phyloP scores from a whole-genome alignment of 2,329 filamentous ascomycete species.

The Ambrosiella cleistominuta region DNA sequence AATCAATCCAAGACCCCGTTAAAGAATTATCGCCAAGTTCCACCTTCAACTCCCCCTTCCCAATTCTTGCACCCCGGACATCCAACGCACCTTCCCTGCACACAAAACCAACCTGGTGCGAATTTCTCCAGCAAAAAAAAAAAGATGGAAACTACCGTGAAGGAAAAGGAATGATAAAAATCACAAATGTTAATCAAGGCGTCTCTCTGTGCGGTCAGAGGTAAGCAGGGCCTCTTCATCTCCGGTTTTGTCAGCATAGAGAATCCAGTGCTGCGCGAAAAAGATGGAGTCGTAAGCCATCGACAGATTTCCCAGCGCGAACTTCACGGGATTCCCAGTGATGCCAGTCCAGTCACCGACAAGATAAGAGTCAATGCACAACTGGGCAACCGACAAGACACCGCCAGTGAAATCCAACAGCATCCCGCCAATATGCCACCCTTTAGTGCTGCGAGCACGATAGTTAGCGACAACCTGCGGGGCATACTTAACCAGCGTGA shows the following conservation, averaged over 20 bases:
- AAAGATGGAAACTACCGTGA: neutral
- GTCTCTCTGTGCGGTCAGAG: conserved; percentile 17
- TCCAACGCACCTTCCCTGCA: no score
- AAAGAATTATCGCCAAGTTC: no score
- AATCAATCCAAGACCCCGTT: no score
- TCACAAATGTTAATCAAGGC: conserved; percentile 11
- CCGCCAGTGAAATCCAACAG: conserved; percentile 71
- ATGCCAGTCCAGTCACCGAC: conserved; percentile 80
- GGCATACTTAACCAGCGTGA: conserved; percentile 84
- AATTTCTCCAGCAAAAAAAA: neutral
- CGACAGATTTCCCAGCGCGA: conserved; percentile 68
- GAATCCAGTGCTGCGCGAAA: conserved; percentile 69
- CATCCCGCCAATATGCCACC: conserved; percentile 77
- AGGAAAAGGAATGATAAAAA: neutral
- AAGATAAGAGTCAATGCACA: conserved; percentile 68
- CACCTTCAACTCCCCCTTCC: no score
- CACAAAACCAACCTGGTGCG: no score
- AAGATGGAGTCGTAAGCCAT: conserved; percentile 78
- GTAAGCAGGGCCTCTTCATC: conserved; percentile 18
- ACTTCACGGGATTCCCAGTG: conserved; percentile 81
- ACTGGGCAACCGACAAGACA: conserved; percentile 62
- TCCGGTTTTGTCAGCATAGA: conserved; percentile 34
- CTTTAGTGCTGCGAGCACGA: conserved; percentile 64
- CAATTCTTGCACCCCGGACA: no score
- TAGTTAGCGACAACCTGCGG: conserved; percentile 76